Evolutionary conservation across 257 asterid species (phyloP).

Genomic region (Solanum commersonii): DNA sequence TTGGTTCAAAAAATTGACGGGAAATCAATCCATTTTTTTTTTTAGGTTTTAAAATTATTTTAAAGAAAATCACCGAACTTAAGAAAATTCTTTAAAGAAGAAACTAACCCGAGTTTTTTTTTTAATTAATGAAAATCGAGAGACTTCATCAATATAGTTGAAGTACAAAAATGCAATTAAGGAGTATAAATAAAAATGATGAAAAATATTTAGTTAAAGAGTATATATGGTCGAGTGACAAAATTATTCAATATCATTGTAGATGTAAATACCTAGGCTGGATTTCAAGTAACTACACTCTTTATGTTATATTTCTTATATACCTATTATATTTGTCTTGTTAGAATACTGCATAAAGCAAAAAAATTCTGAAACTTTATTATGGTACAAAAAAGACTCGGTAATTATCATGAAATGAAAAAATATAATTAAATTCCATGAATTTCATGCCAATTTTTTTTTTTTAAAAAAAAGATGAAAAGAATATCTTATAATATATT

Average conservation of each 20-base stretch:
- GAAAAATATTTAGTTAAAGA: too few species aligned
- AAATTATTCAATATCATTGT: neutral
- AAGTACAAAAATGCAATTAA: neutral
- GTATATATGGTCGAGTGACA: too few species aligned
- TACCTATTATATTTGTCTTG: neutral
- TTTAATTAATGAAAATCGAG: too few species aligned
- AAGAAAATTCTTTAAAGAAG: neutral
- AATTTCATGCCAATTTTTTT: neutral
- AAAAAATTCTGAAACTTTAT: too few species aligned
- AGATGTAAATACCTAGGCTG: neutral
- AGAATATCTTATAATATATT: too few species aligned
- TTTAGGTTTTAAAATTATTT: too few species aligned
- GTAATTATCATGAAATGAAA: neutral
- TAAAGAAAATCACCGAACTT: too few species aligned
- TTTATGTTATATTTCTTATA: too few species aligned
- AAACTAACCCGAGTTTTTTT: neutral
- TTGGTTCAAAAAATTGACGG: neutral
- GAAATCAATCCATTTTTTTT: neutral
- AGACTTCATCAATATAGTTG: neutral
- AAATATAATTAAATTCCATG: too few species aligned
- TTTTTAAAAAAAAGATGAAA: too few species aligned
- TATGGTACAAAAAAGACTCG: neutral
- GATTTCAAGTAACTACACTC: neutral
- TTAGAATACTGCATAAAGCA: neutral
- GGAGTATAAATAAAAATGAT: too few species aligned